phyloP scores from a whole-genome alignment of 805 yeast genomes.

The Pichia gijzeniarum region DNA sequence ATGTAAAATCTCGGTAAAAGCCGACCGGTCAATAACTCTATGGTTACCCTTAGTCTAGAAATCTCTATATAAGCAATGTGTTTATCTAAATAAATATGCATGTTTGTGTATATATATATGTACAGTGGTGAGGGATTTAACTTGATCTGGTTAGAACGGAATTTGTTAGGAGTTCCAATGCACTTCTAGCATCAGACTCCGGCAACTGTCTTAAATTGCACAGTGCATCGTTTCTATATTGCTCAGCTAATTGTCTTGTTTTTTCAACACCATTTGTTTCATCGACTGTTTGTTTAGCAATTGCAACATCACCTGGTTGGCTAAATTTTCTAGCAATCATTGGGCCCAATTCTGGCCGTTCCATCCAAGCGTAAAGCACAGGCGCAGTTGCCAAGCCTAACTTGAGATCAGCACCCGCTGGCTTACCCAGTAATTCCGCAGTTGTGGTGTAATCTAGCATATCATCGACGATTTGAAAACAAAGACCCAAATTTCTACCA shows the following conservation, averaged over 20 bases:
- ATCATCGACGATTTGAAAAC: conserved; percentile 95
- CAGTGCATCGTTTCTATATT: conserved; percentile 72
- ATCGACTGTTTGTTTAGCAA: conserved; percentile 70
- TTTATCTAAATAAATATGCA: too few species aligned
- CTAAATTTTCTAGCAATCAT: conserved; percentile 79
- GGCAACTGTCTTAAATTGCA: conserved; percentile 69
- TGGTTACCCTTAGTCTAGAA: not conserved
- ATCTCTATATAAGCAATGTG: not conserved
- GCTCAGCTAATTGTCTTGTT: conserved; percentile 70
- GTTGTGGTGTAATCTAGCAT: conserved; percentile 92
- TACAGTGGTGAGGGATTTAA: conserved; percentile 23
- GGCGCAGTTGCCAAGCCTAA: conserved; percentile 97
- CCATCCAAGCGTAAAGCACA: conserved; percentile 88
- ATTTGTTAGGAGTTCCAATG: conserved; percentile 77
- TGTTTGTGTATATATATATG: too few species aligned
- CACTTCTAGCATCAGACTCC: conserved; percentile 82
- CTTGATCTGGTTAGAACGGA: conserved; percentile 77
- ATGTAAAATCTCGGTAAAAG: too few species aligned
- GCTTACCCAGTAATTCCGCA: conserved; percentile 82
- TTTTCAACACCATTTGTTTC: conserved; percentile 67
- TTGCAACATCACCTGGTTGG: conserved; percentile 74
- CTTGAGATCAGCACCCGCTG: conserved; percentile 91
- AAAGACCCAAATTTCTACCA: conserved; percentile 88
- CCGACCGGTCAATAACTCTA: too few species aligned
- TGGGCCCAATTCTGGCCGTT: conserved; percentile 77